Conservation (phyloP, 306 rosid species). For the Acacia melanoxylon region DNA sequence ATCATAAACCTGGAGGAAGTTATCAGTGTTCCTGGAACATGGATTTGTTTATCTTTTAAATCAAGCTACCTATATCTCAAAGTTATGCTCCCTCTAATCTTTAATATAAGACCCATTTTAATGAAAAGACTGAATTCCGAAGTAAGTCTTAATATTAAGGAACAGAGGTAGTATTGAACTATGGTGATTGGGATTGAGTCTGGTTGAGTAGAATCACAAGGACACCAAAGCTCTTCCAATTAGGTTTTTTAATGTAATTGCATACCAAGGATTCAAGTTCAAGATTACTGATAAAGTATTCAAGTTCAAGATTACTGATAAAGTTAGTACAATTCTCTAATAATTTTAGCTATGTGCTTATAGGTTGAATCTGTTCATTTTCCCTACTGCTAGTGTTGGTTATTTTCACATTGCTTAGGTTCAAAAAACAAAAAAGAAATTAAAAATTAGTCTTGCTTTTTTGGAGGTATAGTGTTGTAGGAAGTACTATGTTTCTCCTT, state of each 20-base stretch:
- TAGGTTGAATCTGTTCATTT: not conserved
- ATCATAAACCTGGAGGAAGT: not conserved
- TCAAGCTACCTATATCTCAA: not conserved
- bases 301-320: not conserved
- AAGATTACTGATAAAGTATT: not conserved
- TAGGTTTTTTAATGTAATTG: not conserved
- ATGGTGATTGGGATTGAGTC: not conserved
- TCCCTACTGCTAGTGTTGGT: not conserved
- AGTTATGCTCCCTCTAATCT: not conserved
- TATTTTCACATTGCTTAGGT: not conserved
- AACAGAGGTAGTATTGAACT: no score
- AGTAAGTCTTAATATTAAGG: no score
- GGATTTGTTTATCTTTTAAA: not conserved
- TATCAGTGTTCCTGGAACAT: not conserved
- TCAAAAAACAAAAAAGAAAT: not conserved
- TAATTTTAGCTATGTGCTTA: not conserved
- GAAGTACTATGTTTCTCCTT: not conserved
- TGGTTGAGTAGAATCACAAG: not conserved
- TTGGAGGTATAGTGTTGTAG: not conserved
- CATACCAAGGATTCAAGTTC: not conserved
- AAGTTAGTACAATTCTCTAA: not conserved
- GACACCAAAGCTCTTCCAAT: not conserved
- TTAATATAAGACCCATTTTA: no score
- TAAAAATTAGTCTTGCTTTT: not conserved
- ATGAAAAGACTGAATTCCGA: no score